A percentile compares a stretch with the other conserved stretches of the same genome.
These are phyloP conservation scores for baker's yeast (Saccharomyces cerevisiae) DNA, from an alignment of 805 yeast species.

Conservation along the genomic window DNA sequence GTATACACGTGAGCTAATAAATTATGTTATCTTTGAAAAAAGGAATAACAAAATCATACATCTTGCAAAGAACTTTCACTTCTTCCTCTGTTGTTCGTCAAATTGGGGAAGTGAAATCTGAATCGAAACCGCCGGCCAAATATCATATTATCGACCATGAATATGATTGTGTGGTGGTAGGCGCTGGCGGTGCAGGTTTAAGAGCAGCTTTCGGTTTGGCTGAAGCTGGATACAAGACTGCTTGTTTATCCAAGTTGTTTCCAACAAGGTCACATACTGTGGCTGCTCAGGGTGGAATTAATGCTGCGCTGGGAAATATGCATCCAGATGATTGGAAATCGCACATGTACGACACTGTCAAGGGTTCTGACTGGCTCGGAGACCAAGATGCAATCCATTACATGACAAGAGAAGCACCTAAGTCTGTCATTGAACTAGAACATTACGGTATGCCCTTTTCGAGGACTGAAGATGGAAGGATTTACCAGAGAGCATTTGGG, in stretches of 20 bases:
- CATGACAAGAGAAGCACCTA: constrained; percentile 97
- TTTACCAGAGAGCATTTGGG: constrained; percentile 98
- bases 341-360: constrained; percentile 99
- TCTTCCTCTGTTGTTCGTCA: not conserved
- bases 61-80: not conserved
- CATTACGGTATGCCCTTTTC: constrained; percentile 98
- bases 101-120: not conserved
- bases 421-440: constrained; percentile 90
- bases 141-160: constrained; percentile 95
- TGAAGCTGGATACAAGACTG: constrained; percentile 94
- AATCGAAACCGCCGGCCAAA: constrained; percentile 38
- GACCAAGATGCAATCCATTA: constrained; percentile 99
- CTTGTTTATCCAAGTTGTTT: constrained; percentile 92
- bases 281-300: constrained; percentile 99
- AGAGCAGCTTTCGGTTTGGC: constrained; percentile 98
- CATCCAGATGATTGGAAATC: constrained; percentile 98
- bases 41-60: not conserved
- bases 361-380: constrained; percentile 99
- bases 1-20: not conserved
- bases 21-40: not conserved
- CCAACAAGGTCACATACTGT: constrained; percentile 98
- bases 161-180: constrained; percentile 94
- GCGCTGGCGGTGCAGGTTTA: constrained; percentile 99
- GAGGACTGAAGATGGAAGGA: constrained; percentile 91
- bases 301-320: constrained; percentile 98